phyloP scores from a whole-genome alignment of 2,329 filamentous ascomycete genomes.

The Ascochyta pisi region DNA sequence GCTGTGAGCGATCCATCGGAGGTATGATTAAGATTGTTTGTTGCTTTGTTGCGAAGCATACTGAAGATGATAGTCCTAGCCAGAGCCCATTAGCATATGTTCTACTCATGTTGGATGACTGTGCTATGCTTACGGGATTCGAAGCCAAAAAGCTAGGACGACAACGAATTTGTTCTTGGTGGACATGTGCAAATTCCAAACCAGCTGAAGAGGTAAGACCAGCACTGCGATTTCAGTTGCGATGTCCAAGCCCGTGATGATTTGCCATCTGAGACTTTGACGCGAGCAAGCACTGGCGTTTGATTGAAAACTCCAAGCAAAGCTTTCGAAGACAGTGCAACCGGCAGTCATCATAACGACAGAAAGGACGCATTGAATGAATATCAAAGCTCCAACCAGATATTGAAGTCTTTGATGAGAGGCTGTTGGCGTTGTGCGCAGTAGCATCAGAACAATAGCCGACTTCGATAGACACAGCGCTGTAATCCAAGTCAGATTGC shows the following conservation, averaged over 20 bases:
- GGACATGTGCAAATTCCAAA: conserved; percentile 25
- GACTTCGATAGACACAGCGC: conserved; percentile 24
- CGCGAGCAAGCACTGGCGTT: not conserved
- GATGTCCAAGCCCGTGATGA: conserved; percentile 18
- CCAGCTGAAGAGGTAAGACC: conserved; percentile 22
- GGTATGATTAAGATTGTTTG: conserved; percentile 6
- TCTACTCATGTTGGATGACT: too few species aligned
- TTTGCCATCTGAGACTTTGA: conserved; percentile 18
- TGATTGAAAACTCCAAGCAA: conserved; percentile 7
- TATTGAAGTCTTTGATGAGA: conserved; percentile 20
- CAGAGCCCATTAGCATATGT: not conserved
- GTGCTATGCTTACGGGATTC: conserved; percentile 19
- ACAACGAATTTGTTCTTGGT: conserved; percentile 23
- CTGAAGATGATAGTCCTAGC: conserved; percentile 17
- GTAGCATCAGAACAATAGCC: conserved; percentile 20
- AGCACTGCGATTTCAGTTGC: conserved; percentile 21
- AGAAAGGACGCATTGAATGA: conserved; percentile 21
- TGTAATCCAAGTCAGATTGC: conserved; percentile 23
- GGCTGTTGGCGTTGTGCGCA: conserved; percentile 18
- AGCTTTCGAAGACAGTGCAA: conserved; percentile 8
- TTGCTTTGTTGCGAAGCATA: conserved; percentile 12
- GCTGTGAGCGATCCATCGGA: conserved; percentile 9
- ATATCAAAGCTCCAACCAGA: conserved; percentile 9
- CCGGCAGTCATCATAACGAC: conserved; percentile 16
- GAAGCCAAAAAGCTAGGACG: conserved; percentile 26